Conservation (phyloP, 163 green algal genomes). For the Scenedesmus sp. region DNA sequence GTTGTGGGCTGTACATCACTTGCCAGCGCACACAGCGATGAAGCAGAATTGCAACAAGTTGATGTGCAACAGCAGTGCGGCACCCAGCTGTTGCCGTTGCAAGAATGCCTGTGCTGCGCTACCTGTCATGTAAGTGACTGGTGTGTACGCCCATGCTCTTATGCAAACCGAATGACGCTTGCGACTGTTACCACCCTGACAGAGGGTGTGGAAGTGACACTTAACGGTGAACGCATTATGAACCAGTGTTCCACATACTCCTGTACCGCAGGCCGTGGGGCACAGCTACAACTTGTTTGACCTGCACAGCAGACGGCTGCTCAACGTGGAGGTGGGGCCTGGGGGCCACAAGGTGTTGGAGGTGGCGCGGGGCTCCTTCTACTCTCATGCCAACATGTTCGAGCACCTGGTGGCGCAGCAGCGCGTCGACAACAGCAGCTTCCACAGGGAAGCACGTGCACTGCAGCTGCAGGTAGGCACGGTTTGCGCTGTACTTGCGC, state of each 20-base stretch:
- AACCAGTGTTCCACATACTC: too few relatives aligned
- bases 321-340: slow-evolving; percentile 59
- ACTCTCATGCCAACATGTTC: slow-evolving; percentile 32
- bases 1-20: neutral
- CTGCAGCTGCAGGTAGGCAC: slow-evolving; percentile 35
- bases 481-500: neutral
- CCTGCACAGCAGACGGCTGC: slow-evolving; percentile 23
- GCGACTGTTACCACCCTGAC: too few relatives aligned
- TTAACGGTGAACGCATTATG: too few relatives aligned
- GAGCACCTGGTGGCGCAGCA: slow-evolving; percentile 42
- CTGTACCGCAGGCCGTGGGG: slow-evolving; percentile 24
- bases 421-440: slow-evolving; percentile 42
- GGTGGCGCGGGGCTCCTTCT: neutral
- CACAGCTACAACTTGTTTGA: slow-evolving; percentile 58
- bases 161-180: too few relatives aligned
- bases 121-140: too few relatives aligned
- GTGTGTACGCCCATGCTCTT: too few relatives aligned
- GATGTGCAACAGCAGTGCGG: too few relatives aligned
- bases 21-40: too few relatives aligned
- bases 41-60: too few relatives aligned
- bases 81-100: too few relatives aligned
- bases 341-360: slow-evolving; percentile 30
- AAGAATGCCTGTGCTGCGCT: too few relatives aligned
- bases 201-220: too few relatives aligned
- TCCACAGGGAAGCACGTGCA: slow-evolving; percentile 43